Evolutionary conservation across 1,284 basidiomycete genomes (phyloP).

Genomic region (Apiotrichum gamsii): DNA sequence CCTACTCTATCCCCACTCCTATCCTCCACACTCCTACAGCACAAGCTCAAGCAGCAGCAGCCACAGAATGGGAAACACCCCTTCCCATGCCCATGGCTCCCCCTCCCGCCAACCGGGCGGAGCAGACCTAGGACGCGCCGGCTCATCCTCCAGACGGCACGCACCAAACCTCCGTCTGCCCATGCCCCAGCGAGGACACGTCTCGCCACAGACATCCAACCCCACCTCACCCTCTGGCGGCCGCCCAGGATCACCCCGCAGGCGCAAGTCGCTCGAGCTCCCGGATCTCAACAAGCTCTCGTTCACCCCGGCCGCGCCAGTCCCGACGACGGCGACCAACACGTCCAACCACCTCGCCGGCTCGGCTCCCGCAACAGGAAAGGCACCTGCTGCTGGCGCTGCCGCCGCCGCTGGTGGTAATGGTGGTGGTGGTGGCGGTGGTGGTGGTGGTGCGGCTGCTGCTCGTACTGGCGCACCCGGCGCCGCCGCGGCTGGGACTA

Average conservation of each 20-base stretch:
- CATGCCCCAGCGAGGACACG: conserved; percentile 33
- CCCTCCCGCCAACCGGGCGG: conserved; percentile 12
- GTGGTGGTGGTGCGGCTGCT: not conserved
- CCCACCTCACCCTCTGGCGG: conserved; percentile 39
- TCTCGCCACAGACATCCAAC: conserved; percentile 35
- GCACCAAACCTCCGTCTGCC: conserved; percentile 40
- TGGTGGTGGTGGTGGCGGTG: not conserved
- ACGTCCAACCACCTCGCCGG: conserved; percentile 34
- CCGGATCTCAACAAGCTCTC: conserved; percentile 46
- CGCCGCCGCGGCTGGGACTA: not conserved
- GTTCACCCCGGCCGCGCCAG: conserved; percentile 42
- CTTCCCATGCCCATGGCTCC: conserved; percentile 35
- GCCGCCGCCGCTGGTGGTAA: not conserved
- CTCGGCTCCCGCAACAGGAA: conserved; percentile 3
- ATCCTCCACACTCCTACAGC: no score
- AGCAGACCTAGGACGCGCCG: conserved; percentile 14
- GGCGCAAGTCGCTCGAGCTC: conserved; percentile 45
- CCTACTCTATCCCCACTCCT: not conserved
- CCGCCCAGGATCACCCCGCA: conserved; percentile 33
- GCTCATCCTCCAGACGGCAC: conserved; percentile 15
- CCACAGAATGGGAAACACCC: conserved; percentile 48
- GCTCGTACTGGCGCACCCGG: conserved; percentile 1
- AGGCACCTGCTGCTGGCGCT: conserved; percentile 1
- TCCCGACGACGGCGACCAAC: conserved; percentile 37
- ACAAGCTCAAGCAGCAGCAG: no score